phyloP scores from a whole-genome alignment of 768 basidiomycete species.

The Leccinum fibrillosum region DNA sequence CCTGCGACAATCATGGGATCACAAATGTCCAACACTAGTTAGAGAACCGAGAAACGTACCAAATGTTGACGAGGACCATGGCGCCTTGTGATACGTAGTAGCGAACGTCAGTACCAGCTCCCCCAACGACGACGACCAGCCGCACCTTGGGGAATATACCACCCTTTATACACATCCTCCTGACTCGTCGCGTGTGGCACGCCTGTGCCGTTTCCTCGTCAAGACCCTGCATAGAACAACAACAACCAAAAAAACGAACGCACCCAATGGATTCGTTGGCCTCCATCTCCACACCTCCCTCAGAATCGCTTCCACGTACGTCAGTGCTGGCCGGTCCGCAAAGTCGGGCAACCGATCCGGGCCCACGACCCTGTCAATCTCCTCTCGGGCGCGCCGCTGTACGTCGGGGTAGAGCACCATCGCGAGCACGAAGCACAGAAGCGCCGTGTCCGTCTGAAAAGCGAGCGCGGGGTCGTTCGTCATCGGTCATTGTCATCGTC shows the following conservation, averaged over 20 bases:
- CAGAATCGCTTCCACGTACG: conserved; percentile 24
- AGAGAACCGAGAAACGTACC: not conserved
- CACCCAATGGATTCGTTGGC: conserved; percentile 8
- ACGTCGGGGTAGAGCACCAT: conserved; percentile 27
- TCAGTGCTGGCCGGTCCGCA: conserved; percentile 20
- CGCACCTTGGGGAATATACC: conserved; percentile 20
- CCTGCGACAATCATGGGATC: not conserved
- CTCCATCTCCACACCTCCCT: conserved; percentile 25
- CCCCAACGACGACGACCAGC: too few species aligned
- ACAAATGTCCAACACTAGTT: not conserved
- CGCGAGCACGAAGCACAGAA: conserved; percentile 22
- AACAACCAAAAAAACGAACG: not conserved
- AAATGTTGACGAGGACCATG: not conserved
- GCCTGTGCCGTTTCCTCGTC: not conserved
- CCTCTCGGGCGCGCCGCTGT: conserved; percentile 21
- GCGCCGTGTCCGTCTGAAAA: conserved; percentile 11
- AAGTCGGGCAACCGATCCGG: conserved; percentile 25
- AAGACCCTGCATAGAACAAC: too few species aligned
- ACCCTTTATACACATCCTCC: conserved; percentile 18
- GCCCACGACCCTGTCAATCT: conserved; percentile 25
- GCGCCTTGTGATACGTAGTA: not conserved
- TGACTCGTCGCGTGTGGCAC: conserved; percentile 1
- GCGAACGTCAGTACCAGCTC: not conserved
- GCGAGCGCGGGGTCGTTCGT: too few species aligned
- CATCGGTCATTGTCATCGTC: not conserved